These are phyloP conservation scores for Irpex lacteus DNA, from an alignment of 1,284 basidiomycete species.

Conservation along the genomic window DNA sequence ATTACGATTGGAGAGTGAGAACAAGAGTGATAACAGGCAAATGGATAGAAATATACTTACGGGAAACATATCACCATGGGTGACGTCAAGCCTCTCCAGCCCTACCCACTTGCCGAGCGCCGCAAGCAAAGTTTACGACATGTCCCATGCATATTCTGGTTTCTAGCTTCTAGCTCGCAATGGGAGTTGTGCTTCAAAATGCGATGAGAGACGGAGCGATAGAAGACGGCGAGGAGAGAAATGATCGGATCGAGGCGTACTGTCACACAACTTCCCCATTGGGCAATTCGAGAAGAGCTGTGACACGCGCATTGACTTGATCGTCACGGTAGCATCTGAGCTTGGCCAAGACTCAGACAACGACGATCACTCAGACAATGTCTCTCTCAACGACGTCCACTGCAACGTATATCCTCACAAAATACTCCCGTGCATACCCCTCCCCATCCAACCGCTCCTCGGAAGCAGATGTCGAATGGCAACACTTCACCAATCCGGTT, in stretches of 20 bases:
- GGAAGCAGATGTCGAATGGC: conserved; percentile 53
- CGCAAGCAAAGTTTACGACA: neutral
- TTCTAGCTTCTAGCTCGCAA: no score
- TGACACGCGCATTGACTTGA: neutral
- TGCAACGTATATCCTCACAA: conserved; percentile 51
- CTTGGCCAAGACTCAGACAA: no score
- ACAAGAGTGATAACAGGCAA: neutral
- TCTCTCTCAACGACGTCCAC: conserved; percentile 58
- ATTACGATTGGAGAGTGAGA: neutral
- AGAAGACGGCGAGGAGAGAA: neutral
- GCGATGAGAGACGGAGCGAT: neutral
- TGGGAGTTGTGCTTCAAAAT: no score
- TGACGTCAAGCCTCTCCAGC: neutral
- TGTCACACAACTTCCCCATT: neutral
- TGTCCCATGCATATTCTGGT: no score
- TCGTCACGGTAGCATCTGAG: no score
- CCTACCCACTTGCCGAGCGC: neutral
- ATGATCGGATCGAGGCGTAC: neutral
- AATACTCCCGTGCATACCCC: conserved; percentile 68
- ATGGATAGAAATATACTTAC: neutral
- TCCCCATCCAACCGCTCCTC: conserved; percentile 13
- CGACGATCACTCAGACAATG: conserved; percentile 28
- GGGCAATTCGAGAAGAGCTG: no score
- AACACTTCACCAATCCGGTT: conserved; percentile 70
- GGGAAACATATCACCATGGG: neutral